A percentile compares a stretch with the other conserved stretches of the same genome.
Evolutionary conservation across 352 stramenopile species (phyloP).

Genomic region (Pelagophyceae sp.): DNA sequence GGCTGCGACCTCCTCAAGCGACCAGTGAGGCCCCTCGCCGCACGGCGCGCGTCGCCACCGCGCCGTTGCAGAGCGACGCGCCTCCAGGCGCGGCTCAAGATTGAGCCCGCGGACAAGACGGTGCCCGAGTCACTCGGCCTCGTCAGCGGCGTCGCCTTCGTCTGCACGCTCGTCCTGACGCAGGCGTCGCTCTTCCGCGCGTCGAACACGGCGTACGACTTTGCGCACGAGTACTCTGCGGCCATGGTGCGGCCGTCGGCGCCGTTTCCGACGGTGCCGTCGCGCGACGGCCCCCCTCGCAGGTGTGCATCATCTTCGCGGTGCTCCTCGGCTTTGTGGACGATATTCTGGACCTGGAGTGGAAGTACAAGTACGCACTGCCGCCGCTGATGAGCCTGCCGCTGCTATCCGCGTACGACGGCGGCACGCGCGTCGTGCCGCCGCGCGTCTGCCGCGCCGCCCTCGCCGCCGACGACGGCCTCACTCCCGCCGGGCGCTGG

Average conservation of each 20-base stretch:
- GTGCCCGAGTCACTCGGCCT: constrained; percentile 14
- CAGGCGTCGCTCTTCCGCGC: constrained; percentile 56
- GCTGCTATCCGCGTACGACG: constrained; percentile 89
- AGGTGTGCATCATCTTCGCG: constrained; percentile 54
- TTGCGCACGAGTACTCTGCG: not conserved
- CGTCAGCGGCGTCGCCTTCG: constrained; percentile 63
- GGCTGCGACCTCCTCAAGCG: constrained; percentile 17
- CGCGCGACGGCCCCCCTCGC: too few relatives aligned
- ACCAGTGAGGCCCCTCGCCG: not conserved
- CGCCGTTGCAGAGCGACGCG: too few relatives aligned
- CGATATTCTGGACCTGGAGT: constrained; percentile 90
- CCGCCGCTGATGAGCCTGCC: constrained; percentile 89
- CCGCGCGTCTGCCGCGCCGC: not conserved
- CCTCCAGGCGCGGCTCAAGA: not conserved
- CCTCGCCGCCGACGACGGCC: constrained; percentile 45
- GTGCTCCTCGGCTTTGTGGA: constrained; percentile 79
- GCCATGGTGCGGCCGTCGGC: constrained; percentile 48
- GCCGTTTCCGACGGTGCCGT: not conserved
- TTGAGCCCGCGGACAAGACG: not conserved
- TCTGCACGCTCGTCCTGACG: constrained; percentile 52
- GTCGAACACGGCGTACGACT: constrained; percentile 35
- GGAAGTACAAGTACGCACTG: constrained; percentile 91
- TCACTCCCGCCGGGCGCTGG: constrained; percentile 61
- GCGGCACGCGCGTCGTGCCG: constrained; percentile 78
- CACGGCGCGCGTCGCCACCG: too few relatives aligned